Evolutionary conservation across 2,329 filamentous ascomycete species (phyloP), one percentile per base, ranked within the genome.

Genomic region (Gaeumannomyces tritici): DNA sequence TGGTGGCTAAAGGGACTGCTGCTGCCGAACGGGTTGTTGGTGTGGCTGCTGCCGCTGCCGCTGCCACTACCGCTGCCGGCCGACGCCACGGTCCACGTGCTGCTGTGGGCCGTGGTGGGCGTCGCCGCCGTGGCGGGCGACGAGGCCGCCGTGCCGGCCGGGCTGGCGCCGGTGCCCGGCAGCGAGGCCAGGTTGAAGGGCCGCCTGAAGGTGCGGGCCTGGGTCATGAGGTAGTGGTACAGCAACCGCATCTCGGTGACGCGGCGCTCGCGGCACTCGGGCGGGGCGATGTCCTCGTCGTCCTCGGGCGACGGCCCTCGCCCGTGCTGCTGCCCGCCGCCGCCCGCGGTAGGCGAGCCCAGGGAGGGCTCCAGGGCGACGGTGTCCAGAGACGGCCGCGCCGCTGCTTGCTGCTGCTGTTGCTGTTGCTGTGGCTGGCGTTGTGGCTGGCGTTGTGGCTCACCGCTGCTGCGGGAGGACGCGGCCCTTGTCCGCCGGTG

Each of bases 191-290:
- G 33, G 33, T 7, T 55, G 35, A 57, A 42, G 4, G 57, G 51
- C 35, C 63, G 64, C 13, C 31, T 60, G 63, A 72, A 73, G 5
- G 70, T 69, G 61, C 70, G 68, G 28, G 65, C 69, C 67, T 73
- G 69, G 15, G 65, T 66, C n/a, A 67, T 65, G 58, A 75, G 69
- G 58, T 71, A 71, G 64, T 75, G 73, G 63, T 75, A 72, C 42
- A 76, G 65, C 51, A 76, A 65, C 11, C 72, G 69, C 62, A 76
- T 64, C 67, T 76, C 74, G 66, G 73, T 74, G 47, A 73, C 54
- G 13, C 74, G 73, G n/a, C 74, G 70, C 65, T 71, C 69, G 9
- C 70, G 68, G 8, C 71, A 69, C 62, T 76, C 74, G 24, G 73
- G 74, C 3, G 73, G 61, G 54, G 71, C 71, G 61, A 62, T 57